Conservation (phyloP, 2,329 filamentous ascomycete species). For the Paracorniculantispora psalliotae region DNA sequence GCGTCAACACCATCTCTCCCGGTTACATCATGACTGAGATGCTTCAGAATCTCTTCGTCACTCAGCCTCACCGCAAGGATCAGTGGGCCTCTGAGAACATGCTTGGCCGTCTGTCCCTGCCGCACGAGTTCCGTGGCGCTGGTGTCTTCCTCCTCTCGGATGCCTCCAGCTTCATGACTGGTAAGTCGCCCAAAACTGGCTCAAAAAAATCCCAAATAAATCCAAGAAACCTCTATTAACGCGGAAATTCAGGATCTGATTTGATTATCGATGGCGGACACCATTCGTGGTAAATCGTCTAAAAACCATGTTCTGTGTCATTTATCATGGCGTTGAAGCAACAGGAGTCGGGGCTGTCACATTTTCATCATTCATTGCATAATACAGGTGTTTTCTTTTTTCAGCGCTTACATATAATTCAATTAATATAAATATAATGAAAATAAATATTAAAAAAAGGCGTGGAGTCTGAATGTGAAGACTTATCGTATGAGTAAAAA, state of each 20-base stretch:
- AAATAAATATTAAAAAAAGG: background rate
- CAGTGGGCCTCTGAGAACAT: conserved; percentile 84
- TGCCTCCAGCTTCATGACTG: conserved; percentile 70
- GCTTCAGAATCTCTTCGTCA: conserved; percentile 73
- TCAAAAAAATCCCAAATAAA: background rate
- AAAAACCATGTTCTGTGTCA: background rate
- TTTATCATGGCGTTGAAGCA: background rate
- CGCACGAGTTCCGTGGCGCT: conserved; percentile 66
- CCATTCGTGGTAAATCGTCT: conserved; percentile 45
- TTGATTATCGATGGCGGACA: conserved; percentile 70
- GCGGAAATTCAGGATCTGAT: conserved; percentile 42
- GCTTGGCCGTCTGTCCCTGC: conserved; percentile 63
- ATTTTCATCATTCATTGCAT: background rate
- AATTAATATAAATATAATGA: background rate
- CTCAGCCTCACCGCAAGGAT: conserved; percentile 61
- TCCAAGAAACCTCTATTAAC: background rate
- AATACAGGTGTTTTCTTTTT: background rate
- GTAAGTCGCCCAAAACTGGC: conserved; percentile 25
- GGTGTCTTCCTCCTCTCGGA: conserved; percentile 70
- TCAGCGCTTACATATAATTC: background rate
- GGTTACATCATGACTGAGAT: conserved; percentile 80
- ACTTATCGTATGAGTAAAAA: too few species aligned
- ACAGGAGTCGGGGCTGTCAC: background rate
- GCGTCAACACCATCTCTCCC: conserved; percentile 76
- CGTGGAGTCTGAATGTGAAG: too few species aligned